These are phyloP conservation scores for Coemansia sp. DNA, from an alignment of 192 early-diverging fungal species.

Conservation along the genomic window DNA sequence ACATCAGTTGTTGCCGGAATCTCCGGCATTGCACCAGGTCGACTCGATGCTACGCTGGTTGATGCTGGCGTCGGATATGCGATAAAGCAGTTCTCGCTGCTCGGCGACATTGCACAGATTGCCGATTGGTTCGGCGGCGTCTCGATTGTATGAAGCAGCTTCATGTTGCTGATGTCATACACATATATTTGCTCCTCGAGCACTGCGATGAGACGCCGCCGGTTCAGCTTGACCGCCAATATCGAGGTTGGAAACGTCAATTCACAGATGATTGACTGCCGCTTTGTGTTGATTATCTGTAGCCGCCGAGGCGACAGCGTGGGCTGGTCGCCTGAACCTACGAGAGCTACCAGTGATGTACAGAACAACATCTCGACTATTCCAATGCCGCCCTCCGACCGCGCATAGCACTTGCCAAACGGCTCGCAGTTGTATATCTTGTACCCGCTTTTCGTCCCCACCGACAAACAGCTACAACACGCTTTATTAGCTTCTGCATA, in stretches of 20 bases:
- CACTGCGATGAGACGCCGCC: slow-evolving; percentile 88
- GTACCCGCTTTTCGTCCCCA: slow-evolving; percentile 80
- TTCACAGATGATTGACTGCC: slow-evolving; percentile 97
- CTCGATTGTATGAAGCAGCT: slow-evolving; percentile 92
- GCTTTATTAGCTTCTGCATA: not conserved
- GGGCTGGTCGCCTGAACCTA: slow-evolving; percentile 90
- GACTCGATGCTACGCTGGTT: slow-evolving; percentile 58
- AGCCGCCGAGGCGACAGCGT: slow-evolving; percentile 82
- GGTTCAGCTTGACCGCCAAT: slow-evolving; percentile 93
- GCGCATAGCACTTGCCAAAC: slow-evolving; percentile 90
- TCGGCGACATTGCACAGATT: slow-evolving; percentile 88
- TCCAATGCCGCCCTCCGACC: slow-evolving; percentile 87
- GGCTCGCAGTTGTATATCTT: slow-evolving; percentile 98
- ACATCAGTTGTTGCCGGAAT: slow-evolving; percentile 59
- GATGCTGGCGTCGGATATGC: slow-evolving; percentile 86
- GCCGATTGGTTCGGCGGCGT: slow-evolving; percentile 89
- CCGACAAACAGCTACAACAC: slow-evolving; percentile 76
- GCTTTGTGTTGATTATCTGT: slow-evolving; percentile 97
- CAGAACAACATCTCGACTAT: slow-evolving; percentile 98
- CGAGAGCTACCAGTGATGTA: slow-evolving; percentile 94
- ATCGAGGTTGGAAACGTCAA: slow-evolving; percentile 92
- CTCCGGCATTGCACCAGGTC: slow-evolving; percentile 43
- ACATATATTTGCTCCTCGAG: slow-evolving; percentile 96
- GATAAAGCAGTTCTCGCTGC: slow-evolving; percentile 90
- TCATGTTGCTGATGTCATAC: slow-evolving; percentile 99